phyloP scores from a whole-genome alignment of 345 rosid genomes.

The Melaleuca alternifolia region DNA sequence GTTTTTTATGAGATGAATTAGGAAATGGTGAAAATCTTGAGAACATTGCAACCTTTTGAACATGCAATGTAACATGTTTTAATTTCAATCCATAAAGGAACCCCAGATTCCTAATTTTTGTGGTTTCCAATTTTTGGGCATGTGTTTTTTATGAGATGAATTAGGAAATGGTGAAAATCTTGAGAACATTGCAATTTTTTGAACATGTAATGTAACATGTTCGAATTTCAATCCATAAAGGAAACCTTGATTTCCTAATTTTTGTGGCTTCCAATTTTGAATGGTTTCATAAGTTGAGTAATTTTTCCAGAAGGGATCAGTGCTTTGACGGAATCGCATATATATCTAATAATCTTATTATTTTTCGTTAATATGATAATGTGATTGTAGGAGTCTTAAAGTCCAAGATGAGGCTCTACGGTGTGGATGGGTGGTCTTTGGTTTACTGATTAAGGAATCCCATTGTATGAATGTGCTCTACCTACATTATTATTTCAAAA shows the following conservation, averaged over 20 bases:
- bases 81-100: too few relatives aligned
- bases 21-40: neutral
- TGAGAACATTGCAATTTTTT: neutral
- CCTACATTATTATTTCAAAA: neutral
- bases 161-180: too few relatives aligned
- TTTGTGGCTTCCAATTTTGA: too few relatives aligned
- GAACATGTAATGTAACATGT: neutral
- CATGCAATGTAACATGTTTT: too few relatives aligned
- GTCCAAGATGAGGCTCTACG: neutral
- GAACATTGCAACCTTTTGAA: too few relatives aligned
- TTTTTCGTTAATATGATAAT: neutral
- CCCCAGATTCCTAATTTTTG: too few relatives aligned
- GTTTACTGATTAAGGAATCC: neutral
- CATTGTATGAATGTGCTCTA: neutral
- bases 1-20: neutral
- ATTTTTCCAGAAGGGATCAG: neutral
- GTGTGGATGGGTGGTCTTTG: neutral
- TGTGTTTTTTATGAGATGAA: too few relatives aligned
- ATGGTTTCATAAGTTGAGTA: neutral
- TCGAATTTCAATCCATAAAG: neutral
- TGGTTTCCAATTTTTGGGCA: too few relatives aligned
- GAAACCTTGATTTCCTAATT: too few relatives aligned
- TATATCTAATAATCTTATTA: neutral
- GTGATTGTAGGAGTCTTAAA: neutral
- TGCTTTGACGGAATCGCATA: fast-evolving